Conservation (phyloP, 768 basidiomycete species). For the Leccinellum rugosiceps region DNA sequence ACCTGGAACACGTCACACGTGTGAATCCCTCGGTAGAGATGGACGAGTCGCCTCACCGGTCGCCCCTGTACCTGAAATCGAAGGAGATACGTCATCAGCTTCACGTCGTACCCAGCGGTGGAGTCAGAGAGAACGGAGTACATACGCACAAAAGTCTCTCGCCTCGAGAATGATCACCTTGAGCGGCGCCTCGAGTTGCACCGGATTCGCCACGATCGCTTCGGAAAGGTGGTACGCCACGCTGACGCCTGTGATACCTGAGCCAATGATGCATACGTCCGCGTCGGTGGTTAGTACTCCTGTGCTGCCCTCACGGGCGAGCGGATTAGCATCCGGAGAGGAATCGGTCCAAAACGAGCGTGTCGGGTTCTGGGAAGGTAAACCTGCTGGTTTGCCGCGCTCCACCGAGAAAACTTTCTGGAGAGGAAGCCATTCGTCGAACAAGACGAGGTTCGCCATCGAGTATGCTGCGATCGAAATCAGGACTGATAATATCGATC, state of each 20-base stretch:
- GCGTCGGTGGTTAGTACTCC: conserved; percentile 56
- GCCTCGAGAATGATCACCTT: conserved; percentile 76
- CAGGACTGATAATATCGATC: background rate
- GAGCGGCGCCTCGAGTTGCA: conserved; percentile 24
- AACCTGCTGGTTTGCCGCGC: conserved; percentile 18
- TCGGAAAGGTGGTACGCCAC: conserved; percentile 69
- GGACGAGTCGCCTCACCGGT: conserved; percentile 47
- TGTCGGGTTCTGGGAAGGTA: conserved; percentile 64
- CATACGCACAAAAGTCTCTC: conserved; percentile 73
- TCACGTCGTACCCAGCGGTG: background rate
- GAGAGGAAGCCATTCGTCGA: background rate
- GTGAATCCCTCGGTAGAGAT: background rate
- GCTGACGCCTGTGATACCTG: conserved; percentile 75
- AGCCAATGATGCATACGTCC: conserved; percentile 77
- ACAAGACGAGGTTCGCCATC: conserved; percentile 7
- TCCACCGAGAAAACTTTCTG: conserved; percentile 4
- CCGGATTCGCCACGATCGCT: conserved; percentile 7
- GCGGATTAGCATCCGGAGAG: conserved; percentile 56
- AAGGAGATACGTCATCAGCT: background rate
- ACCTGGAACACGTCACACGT: conserved; percentile 40
- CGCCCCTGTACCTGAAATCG: conserved; percentile 59
- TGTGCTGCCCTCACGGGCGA: conserved; percentile 63
- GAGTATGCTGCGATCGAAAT: background rate
- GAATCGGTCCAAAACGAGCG: conserved; percentile 71
- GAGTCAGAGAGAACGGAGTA: background rate